Evolutionary conservation across 2,329 filamentous ascomycete genomes (phyloP), one percentile per base, ranked within the genome.

Genomic region (Fusarium euwallaceae): DNA sequence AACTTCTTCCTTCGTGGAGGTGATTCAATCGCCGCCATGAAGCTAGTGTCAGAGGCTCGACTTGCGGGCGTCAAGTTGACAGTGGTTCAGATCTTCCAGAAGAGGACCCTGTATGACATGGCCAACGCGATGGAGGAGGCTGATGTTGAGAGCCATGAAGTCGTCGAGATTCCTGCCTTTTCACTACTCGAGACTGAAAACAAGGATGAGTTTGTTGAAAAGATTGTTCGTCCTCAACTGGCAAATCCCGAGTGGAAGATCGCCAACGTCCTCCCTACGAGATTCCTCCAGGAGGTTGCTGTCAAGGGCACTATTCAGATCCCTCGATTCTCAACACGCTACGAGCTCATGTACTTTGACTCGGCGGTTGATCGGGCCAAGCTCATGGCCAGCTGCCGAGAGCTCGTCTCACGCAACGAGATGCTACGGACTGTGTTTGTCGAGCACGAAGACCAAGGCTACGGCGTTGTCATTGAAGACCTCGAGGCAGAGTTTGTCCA

Each of bases 371-470:
- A 92, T 61, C 77, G 85, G 16, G 80, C 84, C 12, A 85, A 85
- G 14, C 84, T 92, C 27, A 82, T 87, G 36, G 70, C 81, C 20
- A 85, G 86, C 58, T 91, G 89, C 72, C 85, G 86, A 59, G 83
- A 89, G 37, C 87, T 93, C 4, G 88, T 93, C 1, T 81, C 86
- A 4, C 85, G 84, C 9, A 91, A 92, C 78, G 91, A 93, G 75
- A 91, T 93, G 27, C 83, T 93, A 4, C 88, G 91, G 6, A 93
- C 91, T 0, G 88, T 93, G 6, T 93, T 93, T 71, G 85, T 92
- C 16, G 84, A 87, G 66, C 83, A 86, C 67, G 83, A 85, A 24
- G 83, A 83, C 7, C 83, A 84, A 41, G 89, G 87, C 75, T 86
- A 90, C 69, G 87, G 88, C 64, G 88, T 91, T 2, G 88, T 93